A percentile compares a stretch with the other conserved stretches of the same genome.
Conservation (phyloP, 2,329 filamentous ascomycete genomes). For the Dactylellina cionopaga region DNA sequence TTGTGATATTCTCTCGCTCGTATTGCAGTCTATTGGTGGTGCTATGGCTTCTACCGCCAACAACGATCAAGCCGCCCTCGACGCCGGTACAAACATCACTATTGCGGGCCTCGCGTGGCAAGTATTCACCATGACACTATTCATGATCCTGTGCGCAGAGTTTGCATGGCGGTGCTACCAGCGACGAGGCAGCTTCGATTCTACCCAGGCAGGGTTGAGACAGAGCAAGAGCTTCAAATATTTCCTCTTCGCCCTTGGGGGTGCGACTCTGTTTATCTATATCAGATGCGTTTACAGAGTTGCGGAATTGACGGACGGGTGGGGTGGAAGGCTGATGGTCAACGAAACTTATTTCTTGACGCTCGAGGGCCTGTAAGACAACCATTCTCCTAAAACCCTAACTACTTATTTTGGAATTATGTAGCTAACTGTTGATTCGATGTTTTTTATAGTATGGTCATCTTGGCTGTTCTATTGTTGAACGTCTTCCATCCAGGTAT, state of each 20-base stretch:
- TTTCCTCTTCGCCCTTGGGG: constrained; percentile 67
- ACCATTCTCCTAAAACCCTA: neutral
- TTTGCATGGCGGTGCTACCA: constrained; percentile 64
- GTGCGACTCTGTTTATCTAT: constrained; percentile 72
- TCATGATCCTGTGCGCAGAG: constrained; percentile 66
- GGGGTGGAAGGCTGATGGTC: constrained; percentile 69
- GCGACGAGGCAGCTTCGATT: constrained; percentile 54
- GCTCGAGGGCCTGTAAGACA: constrained; percentile 67
- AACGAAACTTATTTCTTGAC: constrained; percentile 68
- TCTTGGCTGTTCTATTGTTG: constrained; percentile 63
- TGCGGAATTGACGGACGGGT: constrained; percentile 73
- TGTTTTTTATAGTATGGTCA: constrained; percentile 60
- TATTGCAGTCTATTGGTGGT: constrained; percentile 69
- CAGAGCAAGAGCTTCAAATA: constrained; percentile 64
- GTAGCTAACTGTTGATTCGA: constrained; percentile 12
- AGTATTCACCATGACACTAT: constrained; percentile 68
- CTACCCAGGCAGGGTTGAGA: constrained; percentile 61
- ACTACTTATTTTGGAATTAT: neutral
- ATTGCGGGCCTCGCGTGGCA: constrained; percentile 73
- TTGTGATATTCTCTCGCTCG: constrained; percentile 70
- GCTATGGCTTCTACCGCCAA: constrained; percentile 66
- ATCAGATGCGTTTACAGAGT: constrained; percentile 73
- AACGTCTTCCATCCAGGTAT: constrained; percentile 64
- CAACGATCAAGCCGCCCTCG: constrained; percentile 59
- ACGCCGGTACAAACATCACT: constrained; percentile 70